A percentile compares a stretch with the other conserved stretches of the same genome.
phyloP scores from a whole-genome alignment of 2,329 filamentous ascomycete species.

The Claviceps cyperi region DNA sequence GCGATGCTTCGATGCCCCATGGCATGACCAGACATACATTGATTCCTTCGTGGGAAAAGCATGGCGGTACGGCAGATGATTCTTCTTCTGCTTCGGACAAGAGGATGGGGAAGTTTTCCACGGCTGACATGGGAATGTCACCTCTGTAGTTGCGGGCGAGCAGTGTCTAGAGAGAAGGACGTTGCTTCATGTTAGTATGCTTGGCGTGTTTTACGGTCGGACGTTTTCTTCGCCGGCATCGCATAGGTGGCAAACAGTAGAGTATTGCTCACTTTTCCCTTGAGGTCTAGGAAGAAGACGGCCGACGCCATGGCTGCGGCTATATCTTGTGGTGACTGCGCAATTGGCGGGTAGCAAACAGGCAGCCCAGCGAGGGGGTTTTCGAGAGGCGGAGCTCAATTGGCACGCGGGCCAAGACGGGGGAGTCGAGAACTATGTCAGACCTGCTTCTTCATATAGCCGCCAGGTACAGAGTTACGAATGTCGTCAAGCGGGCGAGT shows the following conservation, averaged over 20 bases:
- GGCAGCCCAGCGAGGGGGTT: slow-evolving; percentile 1
- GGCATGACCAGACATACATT: slow-evolving; percentile 48
- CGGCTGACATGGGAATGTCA: slow-evolving; percentile 97
- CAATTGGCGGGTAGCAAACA: not conserved
- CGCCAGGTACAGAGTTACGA: not conserved
- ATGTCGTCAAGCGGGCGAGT: not conserved
- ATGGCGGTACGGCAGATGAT: slow-evolving; percentile 89
- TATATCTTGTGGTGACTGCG: not conserved
- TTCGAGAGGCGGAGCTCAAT: slow-evolving; percentile 9
- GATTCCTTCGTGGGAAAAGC: slow-evolving; percentile 97
- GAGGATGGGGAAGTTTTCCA: slow-evolving; percentile 93
- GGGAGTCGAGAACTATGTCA: slow-evolving; percentile 1
- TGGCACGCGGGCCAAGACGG: slow-evolving; percentile 13
- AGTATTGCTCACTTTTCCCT: slow-evolving; percentile 69
- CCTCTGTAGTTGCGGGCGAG: slow-evolving; percentile 96
- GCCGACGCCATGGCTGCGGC: slow-evolving; percentile 71
- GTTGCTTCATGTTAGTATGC: not conserved
- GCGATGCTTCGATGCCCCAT: not conserved
- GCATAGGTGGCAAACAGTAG: not conserved
- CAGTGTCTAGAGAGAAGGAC: slow-evolving; percentile 58
- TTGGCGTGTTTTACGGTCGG: not conserved
- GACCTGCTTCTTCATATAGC: slow-evolving; percentile 1
- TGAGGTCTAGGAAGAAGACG: slow-evolving; percentile 95
- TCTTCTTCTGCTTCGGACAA: slow-evolving; percentile 98
- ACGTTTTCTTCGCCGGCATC: not conserved